phyloP scores from a whole-genome alignment of 208 protist genomes.

The Acanthamoeba lenticulata region DNA sequence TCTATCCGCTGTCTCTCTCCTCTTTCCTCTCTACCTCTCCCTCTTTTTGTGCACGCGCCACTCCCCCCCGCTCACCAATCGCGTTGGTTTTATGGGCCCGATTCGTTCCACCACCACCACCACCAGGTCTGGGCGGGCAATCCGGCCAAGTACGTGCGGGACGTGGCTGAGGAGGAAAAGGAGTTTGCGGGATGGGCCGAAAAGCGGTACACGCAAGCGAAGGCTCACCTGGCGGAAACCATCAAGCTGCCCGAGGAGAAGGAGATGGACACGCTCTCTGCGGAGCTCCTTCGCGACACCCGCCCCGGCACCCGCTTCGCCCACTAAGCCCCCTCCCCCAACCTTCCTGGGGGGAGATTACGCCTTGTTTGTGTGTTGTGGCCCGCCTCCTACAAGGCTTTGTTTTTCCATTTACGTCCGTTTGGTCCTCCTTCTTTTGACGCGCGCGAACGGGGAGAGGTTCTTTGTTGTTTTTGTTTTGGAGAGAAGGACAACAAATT shows the following conservation, averaged over 20 bases:
- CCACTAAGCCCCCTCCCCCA: background rate
- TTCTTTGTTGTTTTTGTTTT: background rate
- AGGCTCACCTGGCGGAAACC: background rate
- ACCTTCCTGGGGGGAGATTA: background rate
- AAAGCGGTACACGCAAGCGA: background rate
- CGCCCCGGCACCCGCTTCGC: background rate
- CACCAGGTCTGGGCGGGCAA: constrained; percentile 52
- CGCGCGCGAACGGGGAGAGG: background rate
- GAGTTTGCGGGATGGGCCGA: background rate
- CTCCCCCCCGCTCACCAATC: too few relatives aligned
- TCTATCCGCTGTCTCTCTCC: too few relatives aligned
- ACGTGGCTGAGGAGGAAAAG: constrained; percentile 58
- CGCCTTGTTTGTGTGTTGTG: too few relatives aligned
- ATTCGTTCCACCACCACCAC: background rate
- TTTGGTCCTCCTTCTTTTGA: background rate
- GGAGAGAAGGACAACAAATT: background rate
- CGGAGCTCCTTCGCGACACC: background rate
- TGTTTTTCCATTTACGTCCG: background rate
- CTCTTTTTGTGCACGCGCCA: too few relatives aligned
- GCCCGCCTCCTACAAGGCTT: background rate
- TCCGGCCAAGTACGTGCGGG: constrained; percentile 48
- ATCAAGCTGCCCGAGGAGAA: background rate
- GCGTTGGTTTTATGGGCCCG: background rate
- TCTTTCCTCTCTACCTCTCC: too few relatives aligned
- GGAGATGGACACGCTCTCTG: background rate